Evolutionary conservation across 2,329 filamentous ascomycete species (phyloP), one percentile per base, ranked within the genome.

Genomic region (Emericellopsis atlantica): DNA sequence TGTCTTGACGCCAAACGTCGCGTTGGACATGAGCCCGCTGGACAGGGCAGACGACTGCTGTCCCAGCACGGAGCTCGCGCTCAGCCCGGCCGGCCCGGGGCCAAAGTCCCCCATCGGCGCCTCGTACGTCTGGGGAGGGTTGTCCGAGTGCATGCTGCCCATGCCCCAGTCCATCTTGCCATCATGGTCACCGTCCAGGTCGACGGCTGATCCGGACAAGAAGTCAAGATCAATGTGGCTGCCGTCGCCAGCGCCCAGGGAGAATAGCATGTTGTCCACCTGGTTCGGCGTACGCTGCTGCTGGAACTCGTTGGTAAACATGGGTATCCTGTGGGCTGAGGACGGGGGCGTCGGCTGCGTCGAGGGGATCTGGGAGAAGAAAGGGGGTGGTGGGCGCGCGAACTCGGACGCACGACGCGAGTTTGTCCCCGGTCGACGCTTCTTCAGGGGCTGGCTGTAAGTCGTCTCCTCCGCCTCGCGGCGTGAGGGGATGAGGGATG

Each of bases 391-490:
- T 2, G 54, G 55, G 2, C 53, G 49, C 4, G 53, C 39, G 32
- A 55, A 53, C 36, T 60, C 59, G 2, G 55, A 59, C 2, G 55
- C 49, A 15, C 55, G 49, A 22, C 54, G 50, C 23, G 50, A 53
- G 31, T 45, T 44, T 4, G 26, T 29, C 7, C 46, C 41, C 5
- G 56, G 51, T 4, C 58, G 49, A 31, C 39, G 51, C 43, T 52
- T 58, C 44, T 61, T 62, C 6, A 44, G 42, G 2, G 52, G 49
- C 31, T 52, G 51, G 5, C 31, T 45, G n/a, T 48, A 48, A 2
- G 50, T 51, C 1, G 39, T 26, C 31, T 59, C 53, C 2, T 36
- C 33, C 6, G 54, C 51, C 44, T 59, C 57, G 12, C 58, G 52
- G 16, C 58, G 54, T 4, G 49, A 46, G 2, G 58, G 58, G 6